These are phyloP conservation scores for Favolaschia claudopus DNA, from an alignment of 768 basidiomycete species.

Conservation along the genomic window DNA sequence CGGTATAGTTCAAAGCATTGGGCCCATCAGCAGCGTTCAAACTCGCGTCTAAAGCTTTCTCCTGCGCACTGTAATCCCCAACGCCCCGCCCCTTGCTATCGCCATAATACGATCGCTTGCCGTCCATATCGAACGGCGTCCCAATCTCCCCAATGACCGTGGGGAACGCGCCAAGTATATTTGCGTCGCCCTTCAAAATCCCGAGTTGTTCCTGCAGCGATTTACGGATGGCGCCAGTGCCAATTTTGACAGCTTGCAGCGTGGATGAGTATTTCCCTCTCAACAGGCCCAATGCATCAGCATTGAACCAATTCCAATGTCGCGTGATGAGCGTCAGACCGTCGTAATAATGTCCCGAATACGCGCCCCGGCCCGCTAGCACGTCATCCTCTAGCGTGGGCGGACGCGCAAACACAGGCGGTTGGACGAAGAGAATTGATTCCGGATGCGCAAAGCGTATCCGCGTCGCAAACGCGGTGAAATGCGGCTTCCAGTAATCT, in stretches of 20 bases:
- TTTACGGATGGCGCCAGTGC: constrained; percentile 82
- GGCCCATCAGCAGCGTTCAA: constrained; percentile 79
- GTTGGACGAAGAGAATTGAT: constrained; percentile 90
- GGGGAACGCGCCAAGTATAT: constrained; percentile 75
- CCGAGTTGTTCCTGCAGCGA: constrained; percentile 85
- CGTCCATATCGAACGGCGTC: constrained; percentile 94
- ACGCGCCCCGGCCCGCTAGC: constrained; percentile 70
- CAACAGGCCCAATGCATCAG: constrained; percentile 92
- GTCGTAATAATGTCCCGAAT: constrained; percentile 93
- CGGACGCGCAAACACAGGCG: constrained; percentile 87
- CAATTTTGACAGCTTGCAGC: constrained; percentile 79
- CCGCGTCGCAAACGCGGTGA: constrained; percentile 58
- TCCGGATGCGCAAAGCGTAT: constrained; percentile 78
- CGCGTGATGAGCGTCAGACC: constrained; percentile 92
- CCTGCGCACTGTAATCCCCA: constrained; percentile 81
- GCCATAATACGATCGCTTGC: constrained; percentile 78
- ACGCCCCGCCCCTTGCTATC: constrained; percentile 58
- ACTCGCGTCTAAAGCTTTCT: constrained; percentile 88
- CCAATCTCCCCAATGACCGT: constrained; percentile 97
- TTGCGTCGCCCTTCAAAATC: constrained; percentile 76
- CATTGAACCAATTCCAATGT: constrained; percentile 96
- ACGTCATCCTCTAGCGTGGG: constrained; percentile 65
- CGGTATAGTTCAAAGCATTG: constrained; percentile 79
- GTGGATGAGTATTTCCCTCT: constrained; percentile 79
- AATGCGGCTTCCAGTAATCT: constrained; percentile 85